Conservation (phyloP, 2,329 filamentous ascomycete genomes). For the Xylariaceae sp. region DNA sequence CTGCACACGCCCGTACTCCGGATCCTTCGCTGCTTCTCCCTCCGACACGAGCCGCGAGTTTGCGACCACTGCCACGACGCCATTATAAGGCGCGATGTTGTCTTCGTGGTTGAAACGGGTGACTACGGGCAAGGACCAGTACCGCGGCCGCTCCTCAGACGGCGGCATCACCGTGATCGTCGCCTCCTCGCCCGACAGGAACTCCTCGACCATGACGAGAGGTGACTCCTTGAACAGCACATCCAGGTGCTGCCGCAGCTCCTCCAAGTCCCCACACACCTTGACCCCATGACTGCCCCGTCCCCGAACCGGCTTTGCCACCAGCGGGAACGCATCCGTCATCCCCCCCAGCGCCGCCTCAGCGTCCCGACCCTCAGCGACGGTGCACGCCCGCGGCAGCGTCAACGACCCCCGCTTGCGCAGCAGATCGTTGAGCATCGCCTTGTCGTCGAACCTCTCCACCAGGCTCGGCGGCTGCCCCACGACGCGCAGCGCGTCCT, state of each 20-base stretch:
- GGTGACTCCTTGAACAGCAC: conserved; percentile 32
- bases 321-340: conserved; percentile 30
- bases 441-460: conserved; percentile 47
- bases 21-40: no score
- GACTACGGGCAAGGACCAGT: conserved; percentile 42
- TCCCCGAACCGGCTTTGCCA: conserved; percentile 45
- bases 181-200: conserved; percentile 41
- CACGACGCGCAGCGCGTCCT: conserved; percentile 32
- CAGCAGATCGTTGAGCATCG: conserved; percentile 40
- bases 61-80: conserved; percentile 39
- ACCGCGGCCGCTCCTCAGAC: conserved; percentile 21
- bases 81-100: conserved; percentile 46
- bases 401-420: conserved; percentile 32
- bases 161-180: conserved; percentile 51
- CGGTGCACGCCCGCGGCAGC: conserved; percentile 32
- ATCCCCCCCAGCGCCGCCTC: conserved; percentile 1
- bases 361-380: conserved; percentile 1
- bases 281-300: conserved; percentile 47
- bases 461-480: conserved; percentile 44
- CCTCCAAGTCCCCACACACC: conserved; percentile 31
- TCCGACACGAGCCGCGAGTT: conserved; percentile 42
- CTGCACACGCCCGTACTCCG: no score
- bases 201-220: conserved; percentile 43
- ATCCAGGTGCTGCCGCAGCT: conserved; percentile 30
- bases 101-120: conserved; percentile 42